phyloP scores from a whole-genome alignment of 2,329 filamentous ascomycete species.

The Trichoderma atroviride region DNA sequence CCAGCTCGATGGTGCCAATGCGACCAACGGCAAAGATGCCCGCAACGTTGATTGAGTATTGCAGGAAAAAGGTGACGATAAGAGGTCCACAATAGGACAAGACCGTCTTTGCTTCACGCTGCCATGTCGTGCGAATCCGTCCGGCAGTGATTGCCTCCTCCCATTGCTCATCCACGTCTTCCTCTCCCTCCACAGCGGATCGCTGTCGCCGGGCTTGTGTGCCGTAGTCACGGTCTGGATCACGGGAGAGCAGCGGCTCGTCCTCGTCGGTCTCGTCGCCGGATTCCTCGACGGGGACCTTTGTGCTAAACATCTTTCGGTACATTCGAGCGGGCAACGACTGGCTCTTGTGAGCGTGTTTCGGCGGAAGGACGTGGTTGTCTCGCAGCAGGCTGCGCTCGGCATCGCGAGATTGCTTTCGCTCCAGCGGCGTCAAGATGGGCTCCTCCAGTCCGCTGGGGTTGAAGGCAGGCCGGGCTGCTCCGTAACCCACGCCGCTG shows the following conservation, averaged over 20 bases:
- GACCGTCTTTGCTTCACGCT: constrained; percentile 83
- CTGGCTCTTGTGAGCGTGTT: constrained; percentile 47
- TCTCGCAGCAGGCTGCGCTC: constrained; percentile 65
- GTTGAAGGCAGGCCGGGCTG: constrained; percentile 69
- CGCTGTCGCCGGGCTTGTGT: constrained; percentile 38
- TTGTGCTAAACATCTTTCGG: constrained; percentile 58
- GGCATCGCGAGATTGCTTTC: constrained; percentile 58
- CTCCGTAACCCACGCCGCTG: constrained; percentile 73
- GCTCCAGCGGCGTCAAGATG: constrained; percentile 57
- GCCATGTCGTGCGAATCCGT: constrained; percentile 86
- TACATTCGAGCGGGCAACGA: constrained; percentile 49
- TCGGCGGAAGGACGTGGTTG: constrained; percentile 66
- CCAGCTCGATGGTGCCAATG: constrained; percentile 65
- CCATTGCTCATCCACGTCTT: constrained; percentile 74
- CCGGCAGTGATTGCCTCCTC: constrained; percentile 81
- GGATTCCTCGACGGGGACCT: constrained; percentile 44
- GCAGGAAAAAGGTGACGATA: constrained; percentile 71
- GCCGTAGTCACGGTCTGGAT: constrained; percentile 23
- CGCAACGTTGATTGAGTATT: constrained; percentile 82
- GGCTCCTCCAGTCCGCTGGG: constrained; percentile 53
- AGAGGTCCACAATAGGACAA: constrained; percentile 70
- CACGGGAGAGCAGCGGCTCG: constrained; percentile 43
- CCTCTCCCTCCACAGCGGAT: constrained; percentile 46
- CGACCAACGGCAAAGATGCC: constrained; percentile 79
- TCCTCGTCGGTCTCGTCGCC: constrained; percentile 49